Base-by-base conservation (phyloP, 306 rosid species). In the Cercis canadensis region DNA sequence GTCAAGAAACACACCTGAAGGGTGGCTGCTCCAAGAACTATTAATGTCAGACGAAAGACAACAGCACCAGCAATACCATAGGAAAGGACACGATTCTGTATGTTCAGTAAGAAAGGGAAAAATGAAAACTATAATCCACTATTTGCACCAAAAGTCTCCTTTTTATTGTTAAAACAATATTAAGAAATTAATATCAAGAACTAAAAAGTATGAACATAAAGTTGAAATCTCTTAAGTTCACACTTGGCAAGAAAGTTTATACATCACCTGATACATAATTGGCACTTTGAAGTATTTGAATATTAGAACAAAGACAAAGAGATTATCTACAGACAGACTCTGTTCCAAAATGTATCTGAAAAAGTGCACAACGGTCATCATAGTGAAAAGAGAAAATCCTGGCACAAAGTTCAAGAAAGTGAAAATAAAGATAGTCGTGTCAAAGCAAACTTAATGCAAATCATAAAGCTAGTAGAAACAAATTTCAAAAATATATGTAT, bases 261-360 rank as follows among this genome's bases (percentile, higher is more conserved):
- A 47, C 65, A 78, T 72, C 70, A 94, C 96, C 97, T 94, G 97
- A 81, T 89, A 94, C 74, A 63, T 70, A 32, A 64, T 47, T 46
- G 97, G 99, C 79, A 94, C 97, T 86, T 91, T 86, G 86, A 94
- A 91, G 83, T 87, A 94, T 64, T 87, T 94, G 85, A 94, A 94
- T 74, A 89, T 69, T 67, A 91, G 76, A 89, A 91, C 96, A 83
- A 94, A 94, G 78, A 94, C 91, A 77, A 89, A 94, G 54, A 94
- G 87, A 69, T 94, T 90, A 72, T 94, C 99, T 67, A 94, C 97
- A 5, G 96, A 94, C 81, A 94, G 87, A 80, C 98, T 94, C 78
- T 94, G 98, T 87, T 94, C 98, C 85, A 90, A 81, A 49, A 94
- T 60, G 70, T 94, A 94, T 78, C 98, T 94, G 83, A 55, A 62